A percentile compares a stretch with the other conserved stretches of the same genome.
Conservation (phyloP, 108 stramenopile species). For the Bacterosira constricta region DNA sequence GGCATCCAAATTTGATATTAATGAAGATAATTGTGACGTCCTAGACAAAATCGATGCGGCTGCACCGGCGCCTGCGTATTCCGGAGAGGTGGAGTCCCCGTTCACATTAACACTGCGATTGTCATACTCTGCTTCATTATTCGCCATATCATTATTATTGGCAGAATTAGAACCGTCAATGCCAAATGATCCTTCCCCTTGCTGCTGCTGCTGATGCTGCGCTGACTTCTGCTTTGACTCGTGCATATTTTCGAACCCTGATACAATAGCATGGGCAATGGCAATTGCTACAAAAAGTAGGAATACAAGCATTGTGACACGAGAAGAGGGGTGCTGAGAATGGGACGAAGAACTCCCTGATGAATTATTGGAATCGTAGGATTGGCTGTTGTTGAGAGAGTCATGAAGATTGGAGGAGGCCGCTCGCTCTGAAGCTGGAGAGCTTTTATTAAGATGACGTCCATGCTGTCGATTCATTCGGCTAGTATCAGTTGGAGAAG, state of each 20-base stretch:
- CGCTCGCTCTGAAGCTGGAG: no score
- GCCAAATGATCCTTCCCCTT: not conserved
- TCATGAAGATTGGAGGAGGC: not conserved
- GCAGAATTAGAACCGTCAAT: not conserved
- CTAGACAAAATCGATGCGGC: slow-evolving; percentile 39
- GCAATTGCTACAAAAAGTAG: slow-evolving; percentile 23
- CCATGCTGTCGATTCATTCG: not conserved
- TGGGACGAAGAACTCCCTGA: no score
- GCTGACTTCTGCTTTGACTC: not conserved
- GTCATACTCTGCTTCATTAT: slow-evolving; percentile 1
- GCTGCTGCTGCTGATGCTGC: not conserved
- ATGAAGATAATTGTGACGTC: slow-evolving; percentile 47
- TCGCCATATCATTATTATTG: not conserved
- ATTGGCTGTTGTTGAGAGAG: not conserved
- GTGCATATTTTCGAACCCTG: slow-evolving; percentile 34
- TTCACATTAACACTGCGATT: slow-evolving; percentile 21
- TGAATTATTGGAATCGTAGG: not conserved
- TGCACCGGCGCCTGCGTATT: slow-evolving; percentile 1
- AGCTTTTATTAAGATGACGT: not conserved
- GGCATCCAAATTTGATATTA: slow-evolving; percentile 78
- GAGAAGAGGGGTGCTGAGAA: not conserved
- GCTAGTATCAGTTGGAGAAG: not conserved
- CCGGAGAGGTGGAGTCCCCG: not conserved
- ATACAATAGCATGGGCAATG: slow-evolving; percentile 19
- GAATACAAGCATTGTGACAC: slow-evolving; percentile 8